phyloP scores from a whole-genome alignment of 345 rosid species.

The Nasturtium officinale region DNA sequence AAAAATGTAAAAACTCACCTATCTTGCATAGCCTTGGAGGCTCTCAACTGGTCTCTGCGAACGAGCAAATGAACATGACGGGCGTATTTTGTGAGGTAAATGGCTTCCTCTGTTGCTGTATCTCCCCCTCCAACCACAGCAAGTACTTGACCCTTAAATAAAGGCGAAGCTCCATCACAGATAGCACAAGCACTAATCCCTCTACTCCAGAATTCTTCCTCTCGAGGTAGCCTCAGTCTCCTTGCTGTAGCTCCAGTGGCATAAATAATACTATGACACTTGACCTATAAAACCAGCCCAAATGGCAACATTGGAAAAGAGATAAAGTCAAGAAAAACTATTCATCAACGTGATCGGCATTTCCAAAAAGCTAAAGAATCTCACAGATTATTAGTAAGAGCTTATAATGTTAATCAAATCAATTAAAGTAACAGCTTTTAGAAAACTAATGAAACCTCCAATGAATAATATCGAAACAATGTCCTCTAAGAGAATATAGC shows the following conservation, averaged over 20 bases:
- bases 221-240: conserved; percentile 80
- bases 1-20: conserved; percentile 56
- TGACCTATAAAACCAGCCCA: conserved; percentile 58
- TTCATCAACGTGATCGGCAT: not conserved
- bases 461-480: not conserved
- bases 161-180: conserved; percentile 97
- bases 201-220: conserved; percentile 98
- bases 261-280: conserved; percentile 74
- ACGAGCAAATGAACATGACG: conserved; percentile 97
- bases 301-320: conserved; percentile 2
- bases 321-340: not conserved
- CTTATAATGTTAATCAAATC: not conserved
- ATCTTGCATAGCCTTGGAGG: conserved; percentile 99
- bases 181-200: conserved; percentile 99
- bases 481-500: not conserved
- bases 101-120: conserved; percentile 96
- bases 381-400: not conserved
- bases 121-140: conserved; percentile 99
- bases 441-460: not conserved
- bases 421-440: not conserved
- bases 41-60: conserved; percentile 82
- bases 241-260: conserved; percentile 97
- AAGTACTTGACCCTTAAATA: conserved; percentile 92
- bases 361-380: not conserved
- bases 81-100: conserved; percentile 92